Evolutionary conservation across 2,329 filamentous ascomycete genomes (phyloP), one percentile per base, ranked within the genome.

Genomic region (Botrytis pseudocinerea): DNA sequence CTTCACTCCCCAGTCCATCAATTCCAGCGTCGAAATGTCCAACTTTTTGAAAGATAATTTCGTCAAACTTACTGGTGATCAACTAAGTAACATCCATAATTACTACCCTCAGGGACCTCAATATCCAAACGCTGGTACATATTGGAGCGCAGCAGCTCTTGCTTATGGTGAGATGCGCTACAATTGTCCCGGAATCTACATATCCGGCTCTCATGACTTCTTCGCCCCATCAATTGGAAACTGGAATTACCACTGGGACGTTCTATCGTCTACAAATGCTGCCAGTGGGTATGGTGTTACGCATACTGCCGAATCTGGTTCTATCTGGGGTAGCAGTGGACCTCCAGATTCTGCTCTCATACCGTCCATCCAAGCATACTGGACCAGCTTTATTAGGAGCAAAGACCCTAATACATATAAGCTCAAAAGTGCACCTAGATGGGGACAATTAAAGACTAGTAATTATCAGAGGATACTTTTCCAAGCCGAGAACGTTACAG

Each of bases 321-420:
- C 90, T 0, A 88, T 94, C 71, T 93, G 88, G 82, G 91, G 92
- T 5, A 32, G 8, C n/a, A 60, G 66, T 22, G 35, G 59, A 32
- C 1, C n/a, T 6, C 91, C 88, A 64, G 80, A 75, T 72, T 72
- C 40, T 35, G 61, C 44, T 6, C 54, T 74, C 20, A 73, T 62
- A n/a, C 69, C 87, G 0, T 81, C 91, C 0, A 86, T 92, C 42
- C 90, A 93, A 78, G 86, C 85, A 0, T 94, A 93, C 81, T 94
- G 91, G 91, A 88, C 89, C 2, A 93, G 90, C 76, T 95, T 94
- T 78, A 88, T 94, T 74, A 83, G 87, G 48, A 84, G 84, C 0
- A 85, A 88, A 60, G 85, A 94, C 80, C 92, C 92, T 0, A 94
- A 94, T 79, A 82, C 76, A 25, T 81, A 85, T 70, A 83, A 87